A percentile compares a stretch with the other conserved stretches of the same genome.
These are phyloP conservation scores for Fusarium poae DNA, from an alignment of 2,329 filamentous ascomycete genomes.

Conservation along the genomic window DNA sequence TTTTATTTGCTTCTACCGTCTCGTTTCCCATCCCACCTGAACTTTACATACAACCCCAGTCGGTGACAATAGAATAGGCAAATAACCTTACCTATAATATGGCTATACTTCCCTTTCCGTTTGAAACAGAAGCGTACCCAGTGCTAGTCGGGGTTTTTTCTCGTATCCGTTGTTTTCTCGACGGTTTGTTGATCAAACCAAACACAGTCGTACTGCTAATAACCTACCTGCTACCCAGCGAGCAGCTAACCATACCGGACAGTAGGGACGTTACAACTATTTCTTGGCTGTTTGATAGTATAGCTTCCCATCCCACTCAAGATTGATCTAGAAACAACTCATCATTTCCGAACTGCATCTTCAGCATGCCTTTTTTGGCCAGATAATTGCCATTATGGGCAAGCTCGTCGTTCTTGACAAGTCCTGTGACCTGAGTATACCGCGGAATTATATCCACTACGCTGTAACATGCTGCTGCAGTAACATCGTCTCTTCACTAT, in stretches of 20 bases:
- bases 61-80: constrained; percentile 17
- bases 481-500: constrained; percentile 26
- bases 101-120: constrained; percentile 2
- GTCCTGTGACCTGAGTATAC: constrained; percentile 11
- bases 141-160: constrained; percentile 11
- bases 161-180: constrained; percentile 10
- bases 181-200: constrained; percentile 6
- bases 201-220: not conserved
- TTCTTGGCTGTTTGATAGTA: constrained; percentile 25
- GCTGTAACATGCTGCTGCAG: constrained; percentile 28
- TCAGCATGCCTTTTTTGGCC: not conserved
- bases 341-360: constrained; percentile 24
- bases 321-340: constrained; percentile 6
- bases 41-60: constrained; percentile 15
- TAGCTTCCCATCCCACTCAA: constrained; percentile 1
- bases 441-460: constrained; percentile 15
- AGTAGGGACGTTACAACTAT: constrained; percentile 1
- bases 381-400: constrained; percentile 6
- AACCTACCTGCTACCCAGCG: constrained; percentile 2
- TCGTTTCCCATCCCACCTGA: constrained; percentile 26
- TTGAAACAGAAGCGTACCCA: constrained; percentile 33
- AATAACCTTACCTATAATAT: constrained; percentile 33
- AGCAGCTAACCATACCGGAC: constrained; percentile 6
- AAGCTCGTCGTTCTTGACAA: constrained; percentile 15
- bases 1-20: constrained; percentile 21